These are phyloP conservation scores for Nicotiana obtusifolia DNA, from an alignment of 257 asterid genomes.

Conservation along the genomic window DNA sequence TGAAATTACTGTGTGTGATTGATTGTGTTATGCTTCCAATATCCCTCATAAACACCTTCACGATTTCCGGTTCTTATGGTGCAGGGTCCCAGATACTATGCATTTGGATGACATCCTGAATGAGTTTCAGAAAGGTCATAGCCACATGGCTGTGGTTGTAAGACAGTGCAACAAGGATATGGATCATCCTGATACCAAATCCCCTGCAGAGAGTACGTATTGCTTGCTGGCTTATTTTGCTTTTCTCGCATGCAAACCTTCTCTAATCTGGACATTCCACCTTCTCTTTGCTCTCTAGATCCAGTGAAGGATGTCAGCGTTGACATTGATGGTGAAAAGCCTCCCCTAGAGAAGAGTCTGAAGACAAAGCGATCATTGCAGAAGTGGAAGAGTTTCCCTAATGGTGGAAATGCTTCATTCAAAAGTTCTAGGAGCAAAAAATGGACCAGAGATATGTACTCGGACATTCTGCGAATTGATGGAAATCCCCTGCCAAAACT, in stretches of 20 bases:
- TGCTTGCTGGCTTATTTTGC: not conserved
- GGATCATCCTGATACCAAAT: slow-evolving; percentile 26
- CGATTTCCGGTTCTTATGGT: not conserved
- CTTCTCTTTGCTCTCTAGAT: slow-evolving; percentile 18
- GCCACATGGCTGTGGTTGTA: slow-evolving; percentile 95
- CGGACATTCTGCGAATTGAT: slow-evolving; percentile 73
- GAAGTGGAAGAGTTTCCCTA: slow-evolving; percentile 81
- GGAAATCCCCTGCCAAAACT: slow-evolving; percentile 71
- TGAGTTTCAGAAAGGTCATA: slow-evolving; percentile 96
- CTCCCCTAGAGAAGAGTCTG: slow-evolving; percentile 27
- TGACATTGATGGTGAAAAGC: slow-evolving; percentile 61
- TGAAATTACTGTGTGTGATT: not conserved
- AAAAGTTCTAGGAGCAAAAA: slow-evolving; percentile 61
- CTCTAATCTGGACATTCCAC: not conserved
- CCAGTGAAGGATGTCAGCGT: slow-evolving; percentile 53
- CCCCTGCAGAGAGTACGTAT: slow-evolving; percentile 31
- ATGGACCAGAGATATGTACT: slow-evolving; percentile 81
- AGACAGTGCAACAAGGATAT: slow-evolving; percentile 39
- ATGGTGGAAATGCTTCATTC: slow-evolving; percentile 46
- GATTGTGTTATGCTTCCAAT: not conserved
- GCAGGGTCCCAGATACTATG: slow-evolving; percentile 75
- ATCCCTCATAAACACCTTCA: not conserved
- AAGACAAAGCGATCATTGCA: slow-evolving; percentile 52
- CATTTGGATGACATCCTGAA: slow-evolving; percentile 89
- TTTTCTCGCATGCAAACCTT: not conserved